Conservation (phyloP, 1,139 yeast species). For the Ashbya aceris region DNA sequence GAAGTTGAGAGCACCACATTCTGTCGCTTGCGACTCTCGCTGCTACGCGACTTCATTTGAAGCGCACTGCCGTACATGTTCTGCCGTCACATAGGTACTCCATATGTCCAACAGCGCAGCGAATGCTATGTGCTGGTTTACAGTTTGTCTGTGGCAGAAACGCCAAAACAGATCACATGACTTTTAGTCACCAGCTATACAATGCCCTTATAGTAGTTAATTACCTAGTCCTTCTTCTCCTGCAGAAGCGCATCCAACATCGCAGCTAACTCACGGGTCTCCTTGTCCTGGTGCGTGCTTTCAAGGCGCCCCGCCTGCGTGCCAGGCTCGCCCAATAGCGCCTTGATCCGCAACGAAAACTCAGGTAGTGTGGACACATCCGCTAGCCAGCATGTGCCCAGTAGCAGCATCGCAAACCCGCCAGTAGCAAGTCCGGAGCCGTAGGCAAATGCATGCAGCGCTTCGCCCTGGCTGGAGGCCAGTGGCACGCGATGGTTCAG, state of each 20-base stretch:
- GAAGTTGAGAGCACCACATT: slow-evolving; percentile 28
- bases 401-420: slow-evolving; percentile 59
- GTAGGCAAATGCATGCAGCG: slow-evolving; percentile 75
- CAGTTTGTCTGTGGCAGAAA: no score
- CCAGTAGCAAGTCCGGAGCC: slow-evolving; percentile 71
- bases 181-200: no score
- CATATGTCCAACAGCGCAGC: no score
- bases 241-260: slow-evolving; percentile 14
- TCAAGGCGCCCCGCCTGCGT: slow-evolving; percentile 37
- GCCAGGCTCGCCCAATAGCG: slow-evolving; percentile 54
- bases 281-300: slow-evolving; percentile 51
- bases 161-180: no score
- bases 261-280: slow-evolving; percentile 32
- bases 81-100: no score
- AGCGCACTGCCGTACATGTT: not conserved
- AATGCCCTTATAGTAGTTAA: not conserved
- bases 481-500: slow-evolving; percentile 83
- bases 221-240: slow-evolving; percentile 6
- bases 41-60: not conserved
- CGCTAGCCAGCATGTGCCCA: slow-evolving; percentile 73
- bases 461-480: slow-evolving; percentile 73
- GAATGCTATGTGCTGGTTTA: no score
- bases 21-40: slow-evolving; percentile 13
- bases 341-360: slow-evolving; percentile 62
- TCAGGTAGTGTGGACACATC: slow-evolving; percentile 64